Percentiles rank a stretch among this genome's conserved stretches.
Conservation (phyloP, 805 yeast genomes). For the Kregervanrija pseudodelftensis region DNA sequence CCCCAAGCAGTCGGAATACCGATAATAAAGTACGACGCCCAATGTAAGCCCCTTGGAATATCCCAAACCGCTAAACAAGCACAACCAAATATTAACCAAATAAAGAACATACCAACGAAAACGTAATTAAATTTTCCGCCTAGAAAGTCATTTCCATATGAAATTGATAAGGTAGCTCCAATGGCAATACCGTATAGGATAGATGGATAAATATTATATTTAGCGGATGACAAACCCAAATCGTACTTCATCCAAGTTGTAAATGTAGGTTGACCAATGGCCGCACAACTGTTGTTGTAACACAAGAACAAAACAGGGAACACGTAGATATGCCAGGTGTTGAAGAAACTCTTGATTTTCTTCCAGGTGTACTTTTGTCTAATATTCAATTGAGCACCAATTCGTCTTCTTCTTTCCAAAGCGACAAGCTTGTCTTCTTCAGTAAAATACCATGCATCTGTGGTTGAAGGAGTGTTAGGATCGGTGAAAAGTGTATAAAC, state of each 20-base stretch:
- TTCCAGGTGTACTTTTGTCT: constrained; percentile 33
- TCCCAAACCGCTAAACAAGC: constrained; percentile 40
- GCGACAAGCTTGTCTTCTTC: constrained; percentile 35
- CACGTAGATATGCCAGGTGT: constrained; percentile 42
- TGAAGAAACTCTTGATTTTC: constrained; percentile 33
- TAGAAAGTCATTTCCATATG: constrained; percentile 32
- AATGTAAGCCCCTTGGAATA: constrained; percentile 40
- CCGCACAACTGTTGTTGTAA: constrained; percentile 30
- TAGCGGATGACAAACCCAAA: constrained; percentile 24
- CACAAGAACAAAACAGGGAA: constrained; percentile 36
- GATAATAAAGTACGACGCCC: constrained; percentile 42
- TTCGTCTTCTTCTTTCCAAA: constrained; percentile 35
- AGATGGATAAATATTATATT: constrained; percentile 38
- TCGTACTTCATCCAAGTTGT: constrained; percentile 36
- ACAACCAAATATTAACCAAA: constrained; percentile 36
- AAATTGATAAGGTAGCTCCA: constrained; percentile 28
- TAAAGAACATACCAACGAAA: constrained; percentile 33
- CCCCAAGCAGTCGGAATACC: constrained; percentile 46
- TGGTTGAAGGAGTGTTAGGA: constrained; percentile 56
- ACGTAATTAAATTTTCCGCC: constrained; percentile 31
- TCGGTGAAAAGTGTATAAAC: constrained; percentile 46
- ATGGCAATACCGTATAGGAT: constrained; percentile 34
- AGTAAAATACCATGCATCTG: constrained; percentile 15
- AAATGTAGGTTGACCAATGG: constrained; percentile 34
- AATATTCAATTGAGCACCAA: constrained; percentile 34